Evolutionary conservation across 331 rosid species (phyloP), one percentile per base, ranked within the genome.

Genomic region (Phaseolus coccineus): DNA sequence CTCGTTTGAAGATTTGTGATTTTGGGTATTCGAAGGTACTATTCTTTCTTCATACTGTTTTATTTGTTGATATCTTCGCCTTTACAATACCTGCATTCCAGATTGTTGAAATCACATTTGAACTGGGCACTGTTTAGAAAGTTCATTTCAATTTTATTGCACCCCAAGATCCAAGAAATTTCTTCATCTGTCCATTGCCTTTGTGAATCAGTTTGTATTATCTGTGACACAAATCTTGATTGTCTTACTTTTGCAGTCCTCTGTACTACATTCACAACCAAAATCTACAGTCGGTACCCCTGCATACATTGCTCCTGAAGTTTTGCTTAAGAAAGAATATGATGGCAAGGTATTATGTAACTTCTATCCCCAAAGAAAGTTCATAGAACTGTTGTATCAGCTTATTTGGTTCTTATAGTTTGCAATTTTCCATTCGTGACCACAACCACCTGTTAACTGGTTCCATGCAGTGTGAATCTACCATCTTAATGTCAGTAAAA

Each of bases 221-320:
- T 72, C 61, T 68, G 59, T 82, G 82, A 77, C 85, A 46, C 48
- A 42, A 69, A 27, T 69, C 66, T 69, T 77, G 27, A 47, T 25
- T 55, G 50, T 85, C 67, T 72, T 65, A 25, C 63, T 74, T 76
- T 84, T 69, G 81, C 92, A 95, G 97, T 95, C 97, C 46, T 92
- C 97, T 0, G 94, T 92, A 84, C 89, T 95, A 63, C 97, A 95
- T 82, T 94, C 98, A 15, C 98, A 94, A 85, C 98, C 98, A 73
- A 94, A 92, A 83, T 94, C 98, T 81, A 94, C 98, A 0, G 98
- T 94, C 52, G 98, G 98, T 37, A 94, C 98, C 74, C 98, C 98
- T 68, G 98, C 98, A 44, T 94, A 94, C 76, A 94, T 94, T 39
- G 98, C 98, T 70, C 98, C 98, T 44, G 98, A 94, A 82, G 92